Conservation (phyloP, 1,139 yeast species). For the Blastobotrys persicus region DNA sequence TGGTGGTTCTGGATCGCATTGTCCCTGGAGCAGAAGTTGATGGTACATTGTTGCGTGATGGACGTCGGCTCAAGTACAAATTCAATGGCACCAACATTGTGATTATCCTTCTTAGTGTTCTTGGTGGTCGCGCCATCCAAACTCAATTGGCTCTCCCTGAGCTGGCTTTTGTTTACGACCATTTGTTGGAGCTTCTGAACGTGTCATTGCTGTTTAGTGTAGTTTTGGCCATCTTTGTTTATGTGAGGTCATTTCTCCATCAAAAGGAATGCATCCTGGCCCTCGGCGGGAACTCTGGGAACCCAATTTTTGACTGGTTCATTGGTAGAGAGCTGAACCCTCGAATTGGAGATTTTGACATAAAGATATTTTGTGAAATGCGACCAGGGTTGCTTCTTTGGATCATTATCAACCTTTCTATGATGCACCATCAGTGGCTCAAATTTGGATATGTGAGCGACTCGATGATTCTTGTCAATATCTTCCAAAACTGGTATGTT, state of each 20-base stretch:
- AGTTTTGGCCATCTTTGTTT: slow-evolving; percentile 61
- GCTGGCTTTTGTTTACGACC: slow-evolving; percentile 66
- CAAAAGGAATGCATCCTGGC: slow-evolving; percentile 68
- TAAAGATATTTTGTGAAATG: slow-evolving; percentile 87
- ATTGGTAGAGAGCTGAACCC: slow-evolving; percentile 97
- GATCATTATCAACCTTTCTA: slow-evolving; percentile 74
- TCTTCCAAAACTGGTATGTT: slow-evolving; percentile 76
- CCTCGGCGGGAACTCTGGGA: slow-evolving; percentile 81
- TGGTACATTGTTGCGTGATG: slow-evolving; percentile 78
- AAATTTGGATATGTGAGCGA: slow-evolving; percentile 60
- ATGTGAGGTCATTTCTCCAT: slow-evolving; percentile 65
- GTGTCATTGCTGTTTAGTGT: slow-evolving; percentile 65
- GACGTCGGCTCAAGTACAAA: slow-evolving; percentile 64
- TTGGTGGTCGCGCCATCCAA: slow-evolving; percentile 51
- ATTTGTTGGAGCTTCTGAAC: slow-evolving; percentile 62
- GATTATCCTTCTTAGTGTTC: slow-evolving; percentile 45
- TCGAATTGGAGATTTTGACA: slow-evolving; percentile 78
- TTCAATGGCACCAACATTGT: slow-evolving; percentile 74
- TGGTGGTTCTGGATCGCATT: slow-evolving; percentile 60
- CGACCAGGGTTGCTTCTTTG: slow-evolving; percentile 93
- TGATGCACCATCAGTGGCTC: slow-evolving; percentile 77
- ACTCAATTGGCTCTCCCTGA: slow-evolving; percentile 69
- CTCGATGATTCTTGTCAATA: slow-evolving; percentile 66
- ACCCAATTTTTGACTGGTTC: slow-evolving; percentile 83
- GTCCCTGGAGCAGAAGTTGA: slow-evolving; percentile 68